phyloP scores from a whole-genome alignment of 345 rosid genomes.

The Syzygium oleosum region DNA sequence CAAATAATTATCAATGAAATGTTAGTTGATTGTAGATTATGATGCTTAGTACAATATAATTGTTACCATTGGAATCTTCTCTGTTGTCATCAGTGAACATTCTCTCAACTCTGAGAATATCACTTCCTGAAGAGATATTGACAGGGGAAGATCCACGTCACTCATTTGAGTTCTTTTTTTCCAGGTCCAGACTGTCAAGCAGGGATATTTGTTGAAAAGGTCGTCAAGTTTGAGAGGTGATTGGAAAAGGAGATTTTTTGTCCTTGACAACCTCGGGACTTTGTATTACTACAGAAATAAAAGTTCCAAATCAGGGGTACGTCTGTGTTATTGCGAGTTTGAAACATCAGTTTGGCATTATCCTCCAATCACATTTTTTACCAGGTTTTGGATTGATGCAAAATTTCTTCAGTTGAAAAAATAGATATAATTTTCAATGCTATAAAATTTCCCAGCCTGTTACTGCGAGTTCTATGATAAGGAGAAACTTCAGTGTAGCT shows the following conservation, averaged over 20 bases:
- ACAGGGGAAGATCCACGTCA: not conserved
- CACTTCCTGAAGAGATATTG: not conserved
- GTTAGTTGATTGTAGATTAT: not conserved
- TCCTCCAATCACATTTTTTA: not conserved
- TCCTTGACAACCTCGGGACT: conserved; percentile 73
- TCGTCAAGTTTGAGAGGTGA: conserved; percentile 64
- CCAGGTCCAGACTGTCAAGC: conserved; percentile 54
- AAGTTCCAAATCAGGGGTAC: conserved; percentile 49
- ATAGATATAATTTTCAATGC: not conserved
- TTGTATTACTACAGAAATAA: conserved; percentile 67
- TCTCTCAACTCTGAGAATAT: not conserved
- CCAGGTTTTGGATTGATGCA: not conserved
- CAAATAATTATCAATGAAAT: not conserved
- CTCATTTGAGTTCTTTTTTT: not conserved
- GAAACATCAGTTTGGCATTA: not conserved
- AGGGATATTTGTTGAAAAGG: conserved; percentile 75
- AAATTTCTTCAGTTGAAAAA: not conserved
- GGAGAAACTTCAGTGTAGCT: not conserved
- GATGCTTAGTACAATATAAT: not conserved
- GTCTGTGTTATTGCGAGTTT: not conserved
- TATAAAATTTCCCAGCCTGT: not conserved
- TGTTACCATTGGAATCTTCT: not conserved
- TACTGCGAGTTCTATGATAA: not conserved
- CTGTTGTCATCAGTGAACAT: not conserved
- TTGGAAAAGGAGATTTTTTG: conserved; percentile 90